Conservation (phyloP, 805 yeast genomes). For the Yarrowia sp. region DNA sequence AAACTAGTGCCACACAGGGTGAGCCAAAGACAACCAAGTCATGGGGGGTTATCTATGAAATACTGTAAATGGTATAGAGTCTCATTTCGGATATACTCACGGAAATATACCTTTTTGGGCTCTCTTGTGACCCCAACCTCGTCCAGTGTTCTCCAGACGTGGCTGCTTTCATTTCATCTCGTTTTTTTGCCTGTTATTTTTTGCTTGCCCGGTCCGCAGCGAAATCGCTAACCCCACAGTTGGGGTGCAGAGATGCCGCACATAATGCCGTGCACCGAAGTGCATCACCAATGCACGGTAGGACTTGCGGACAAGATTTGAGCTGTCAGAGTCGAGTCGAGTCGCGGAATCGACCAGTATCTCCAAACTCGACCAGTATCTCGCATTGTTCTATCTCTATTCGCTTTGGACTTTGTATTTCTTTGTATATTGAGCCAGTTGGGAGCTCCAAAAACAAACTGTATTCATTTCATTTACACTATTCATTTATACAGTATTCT, state of each 20-base stretch:
- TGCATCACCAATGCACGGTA: background rate
- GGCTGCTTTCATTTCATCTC: background rate
- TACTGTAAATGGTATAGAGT: slow-evolving; percentile 7
- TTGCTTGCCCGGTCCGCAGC: background rate
- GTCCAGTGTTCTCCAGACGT: too few relatives aligned
- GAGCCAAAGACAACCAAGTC: background rate
- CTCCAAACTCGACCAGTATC: background rate
- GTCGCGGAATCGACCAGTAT: too few relatives aligned
- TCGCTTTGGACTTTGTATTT: too few relatives aligned
- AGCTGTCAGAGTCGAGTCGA: background rate
- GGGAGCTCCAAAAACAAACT: background rate
- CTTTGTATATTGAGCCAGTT: too few relatives aligned
- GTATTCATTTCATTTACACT: too few relatives aligned
- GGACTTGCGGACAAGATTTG: background rate
- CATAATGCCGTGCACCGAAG: slow-evolving; percentile 3
- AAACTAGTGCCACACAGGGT: background rate
- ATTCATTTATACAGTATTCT: too few relatives aligned
- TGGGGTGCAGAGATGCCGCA: slow-evolving; percentile 13
- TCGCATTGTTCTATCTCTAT: background rate
- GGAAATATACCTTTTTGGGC: too few relatives aligned
- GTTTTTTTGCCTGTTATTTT: background rate
- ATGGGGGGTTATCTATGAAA: background rate
- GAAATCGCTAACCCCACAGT: slow-evolving; percentile 16
- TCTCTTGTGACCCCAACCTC: too few relatives aligned
- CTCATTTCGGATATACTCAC: background rate